Conservation (phyloP, 2,329 filamentous ascomycete species). For the Rhynchosporium agropyri region DNA sequence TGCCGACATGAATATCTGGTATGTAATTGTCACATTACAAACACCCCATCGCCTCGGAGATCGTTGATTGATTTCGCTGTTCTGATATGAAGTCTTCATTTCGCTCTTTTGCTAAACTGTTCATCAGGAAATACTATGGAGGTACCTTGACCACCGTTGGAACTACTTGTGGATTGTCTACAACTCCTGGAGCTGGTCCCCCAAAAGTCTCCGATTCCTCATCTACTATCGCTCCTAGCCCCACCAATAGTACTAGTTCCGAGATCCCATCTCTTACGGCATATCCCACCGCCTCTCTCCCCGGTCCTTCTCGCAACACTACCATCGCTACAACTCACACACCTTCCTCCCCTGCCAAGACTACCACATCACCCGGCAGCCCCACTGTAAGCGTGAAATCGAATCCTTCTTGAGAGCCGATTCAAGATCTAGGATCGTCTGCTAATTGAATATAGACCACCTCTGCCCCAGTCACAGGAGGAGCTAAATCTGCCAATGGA, state of each 20-base stretch:
- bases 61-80: too few species aligned
- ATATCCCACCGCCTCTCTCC: too few species aligned
- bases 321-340: constrained; percentile 1
- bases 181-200: constrained; percentile 14
- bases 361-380: constrained; percentile 1
- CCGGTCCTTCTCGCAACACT: neutral
- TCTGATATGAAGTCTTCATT: too few species aligned
- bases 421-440: neutral
- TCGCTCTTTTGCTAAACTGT: too few species aligned
- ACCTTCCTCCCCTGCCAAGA: neutral
- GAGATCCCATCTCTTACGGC: too few species aligned
- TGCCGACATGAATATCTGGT: constrained; percentile 32
- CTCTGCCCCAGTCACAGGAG: constrained; percentile 17
- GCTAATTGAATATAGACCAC: constrained; percentile 15
- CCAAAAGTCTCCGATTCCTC: neutral
- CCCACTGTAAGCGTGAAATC: constrained; percentile 12
- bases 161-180: constrained; percentile 24
- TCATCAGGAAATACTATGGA: constrained; percentile 27
- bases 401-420: neutral
- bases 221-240: neutral
- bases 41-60: too few species aligned
- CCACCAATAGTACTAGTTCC: too few species aligned
- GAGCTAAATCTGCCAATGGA: constrained; percentile 5
- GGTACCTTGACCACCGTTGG: constrained; percentile 23
- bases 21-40: too few species aligned